phyloP scores from a whole-genome alignment of 78 protist species.

The Dictyostelium firmibasis region DNA sequence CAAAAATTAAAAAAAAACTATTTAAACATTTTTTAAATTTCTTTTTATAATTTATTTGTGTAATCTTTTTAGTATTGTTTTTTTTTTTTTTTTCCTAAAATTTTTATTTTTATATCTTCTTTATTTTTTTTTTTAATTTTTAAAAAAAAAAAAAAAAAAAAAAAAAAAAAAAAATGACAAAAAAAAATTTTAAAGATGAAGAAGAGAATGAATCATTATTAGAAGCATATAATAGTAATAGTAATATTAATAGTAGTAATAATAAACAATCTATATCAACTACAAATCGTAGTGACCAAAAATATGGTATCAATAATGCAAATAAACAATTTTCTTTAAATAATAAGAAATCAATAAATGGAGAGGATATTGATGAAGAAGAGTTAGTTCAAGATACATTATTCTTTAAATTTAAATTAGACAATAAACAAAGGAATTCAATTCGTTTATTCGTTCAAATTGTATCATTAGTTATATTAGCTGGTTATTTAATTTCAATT shows the following conservation, averaged over 20 bases:
- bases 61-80: no score
- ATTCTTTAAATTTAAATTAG: not conserved
- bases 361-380: not conserved
- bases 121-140: not conserved
- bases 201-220: not conserved
- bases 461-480: not conserved
- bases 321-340: not conserved
- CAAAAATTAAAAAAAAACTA: not conserved
- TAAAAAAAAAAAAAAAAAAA: not conserved
- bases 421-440: not conserved
- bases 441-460: not conserved
- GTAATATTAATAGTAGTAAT: no score
- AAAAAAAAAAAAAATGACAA: not conserved
- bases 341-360: not conserved
- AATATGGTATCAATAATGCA: not conserved
- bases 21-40: no score
- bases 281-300: not conserved
- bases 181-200: not conserved
- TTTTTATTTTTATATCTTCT: not conserved
- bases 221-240: not conserved
- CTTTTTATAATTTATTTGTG: no score
- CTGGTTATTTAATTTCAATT: constrained; percentile 20
- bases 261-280: not conserved
- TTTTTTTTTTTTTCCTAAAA: not conserved
- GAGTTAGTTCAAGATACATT: not conserved